Conservation (phyloP, 805 yeast species). For the Sugiyamaella smithiae region DNA sequence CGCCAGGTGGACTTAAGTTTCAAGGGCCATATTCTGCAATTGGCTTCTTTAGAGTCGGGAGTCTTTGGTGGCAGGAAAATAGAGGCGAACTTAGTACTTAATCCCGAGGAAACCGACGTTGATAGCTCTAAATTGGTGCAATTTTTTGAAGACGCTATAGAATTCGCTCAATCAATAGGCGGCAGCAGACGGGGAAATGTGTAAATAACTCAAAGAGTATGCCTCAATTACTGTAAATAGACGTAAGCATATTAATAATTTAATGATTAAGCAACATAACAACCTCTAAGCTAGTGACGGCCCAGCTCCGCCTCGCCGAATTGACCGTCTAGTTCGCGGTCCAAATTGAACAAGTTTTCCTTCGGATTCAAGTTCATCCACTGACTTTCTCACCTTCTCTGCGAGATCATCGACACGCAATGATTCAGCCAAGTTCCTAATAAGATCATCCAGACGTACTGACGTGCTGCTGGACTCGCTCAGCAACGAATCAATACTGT, state of each 20-base stretch:
- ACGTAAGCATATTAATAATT: not conserved
- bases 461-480: slow-evolving; percentile 43
- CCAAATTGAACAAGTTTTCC: slow-evolving; percentile 67
- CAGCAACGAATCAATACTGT: slow-evolving; percentile 42
- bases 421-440: slow-evolving; percentile 62
- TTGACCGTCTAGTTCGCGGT: slow-evolving; percentile 64
- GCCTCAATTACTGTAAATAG: not conserved
- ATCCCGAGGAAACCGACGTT: slow-evolving; percentile 19
- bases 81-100: slow-evolving; percentile 49
- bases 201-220: too few relatives aligned
- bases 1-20: slow-evolving; percentile 45
- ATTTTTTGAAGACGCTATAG: slow-evolving; percentile 21
- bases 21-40: slow-evolving; percentile 39
- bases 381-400: slow-evolving; percentile 60
- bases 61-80: slow-evolving; percentile 51
- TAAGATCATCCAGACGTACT: slow-evolving; percentile 57
- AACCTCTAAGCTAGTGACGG: too few relatives aligned
- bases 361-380: slow-evolving; percentile 68
- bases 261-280: too few relatives aligned
- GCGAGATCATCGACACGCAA: slow-evolving; percentile 59
- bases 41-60: slow-evolving; percentile 55
- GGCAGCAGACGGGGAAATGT: not conserved
- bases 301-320: slow-evolving; percentile 35
- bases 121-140: slow-evolving; percentile 11
- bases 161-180: slow-evolving; percentile 14